Evolutionary conservation across 768 basidiomycete species (phyloP), one percentile per base, ranked within the genome.

Genomic region (Macrolepiota dolichaula): DNA sequence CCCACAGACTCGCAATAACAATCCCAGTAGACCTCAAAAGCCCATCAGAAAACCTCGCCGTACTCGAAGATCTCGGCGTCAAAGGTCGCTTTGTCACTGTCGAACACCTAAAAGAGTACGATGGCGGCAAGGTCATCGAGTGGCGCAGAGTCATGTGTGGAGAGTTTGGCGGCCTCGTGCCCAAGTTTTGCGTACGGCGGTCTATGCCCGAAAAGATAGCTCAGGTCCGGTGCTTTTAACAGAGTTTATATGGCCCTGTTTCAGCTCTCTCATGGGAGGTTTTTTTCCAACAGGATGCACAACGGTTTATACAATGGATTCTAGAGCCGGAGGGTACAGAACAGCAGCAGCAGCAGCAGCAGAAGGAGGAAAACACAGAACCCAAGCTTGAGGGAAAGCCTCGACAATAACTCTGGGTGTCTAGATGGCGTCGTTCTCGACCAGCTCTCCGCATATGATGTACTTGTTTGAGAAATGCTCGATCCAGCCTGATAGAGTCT

Each of bases 381-480:
- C 54, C 38, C 47, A 62, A 49, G 55, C 29, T 13, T 46, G 42
- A 42, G 56, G 60, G 37, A 40, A 42, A 62, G 51, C 65, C 7
- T 37, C 37, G 10, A 37, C 35, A 25, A 25, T 37, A 11, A 19
- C 7, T 27, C 6, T 12, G 22, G 22, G 7, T n/a, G n/a, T 9
- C 68, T 75, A 82, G 66, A 77, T 66, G 52, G 79, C 83, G 65
- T 85, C 84, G 68, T 91, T 92, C 75, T 95, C 90, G 55, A 95
- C 90, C 25, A 98, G 81, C 68, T 85, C 88, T 46, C 95, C 95
- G 68, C 93, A 94, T 52, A 94, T 74, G 69, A 94, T 92, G 71
- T 97, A 96, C 72, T 96, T 97, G 81, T 85, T 88, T 42, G 86
- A 83, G 74, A 98, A 97, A 71, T 96, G 95, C 24, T 94, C 92